Evolutionary conservation across 176 grass and related monocot genomes (phyloP).

Genomic region (Carex parvula): DNA sequence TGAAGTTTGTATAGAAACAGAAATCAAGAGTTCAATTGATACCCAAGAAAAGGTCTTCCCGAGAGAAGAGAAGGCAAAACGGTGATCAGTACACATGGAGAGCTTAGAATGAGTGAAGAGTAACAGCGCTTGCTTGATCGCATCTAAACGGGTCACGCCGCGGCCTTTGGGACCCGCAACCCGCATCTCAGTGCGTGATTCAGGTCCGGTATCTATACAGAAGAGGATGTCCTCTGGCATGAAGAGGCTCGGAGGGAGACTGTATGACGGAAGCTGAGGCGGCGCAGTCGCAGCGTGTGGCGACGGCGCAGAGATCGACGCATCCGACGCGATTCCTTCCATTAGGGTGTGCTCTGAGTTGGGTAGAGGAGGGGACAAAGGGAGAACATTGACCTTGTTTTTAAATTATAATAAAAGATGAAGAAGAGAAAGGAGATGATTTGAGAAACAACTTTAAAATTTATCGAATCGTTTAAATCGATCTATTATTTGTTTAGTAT

Average conservation of each 20-base stretch:
- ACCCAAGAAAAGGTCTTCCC: constrained; percentile 67
- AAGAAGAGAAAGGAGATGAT: too few species aligned
- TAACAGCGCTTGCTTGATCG: constrained; percentile 69
- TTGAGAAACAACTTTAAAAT: too few species aligned
- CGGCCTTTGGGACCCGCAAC: constrained; percentile 35
- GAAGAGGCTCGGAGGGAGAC: constrained; percentile 61
- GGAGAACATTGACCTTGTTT: too few species aligned
- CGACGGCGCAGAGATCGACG: constrained; percentile 9
- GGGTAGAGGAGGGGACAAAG: background rate
- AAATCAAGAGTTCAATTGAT: background rate
- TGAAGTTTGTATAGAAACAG: background rate
- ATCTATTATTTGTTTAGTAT: too few species aligned
- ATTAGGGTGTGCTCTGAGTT: background rate
- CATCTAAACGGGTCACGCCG: constrained; percentile 64
- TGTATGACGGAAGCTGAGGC: constrained; percentile 28
- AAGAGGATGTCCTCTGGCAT: constrained; percentile 83
- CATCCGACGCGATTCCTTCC: constrained; percentile 20
- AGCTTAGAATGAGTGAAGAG: constrained; percentile 86
- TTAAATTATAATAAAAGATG: too few species aligned
- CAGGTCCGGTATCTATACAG: constrained; percentile 79
- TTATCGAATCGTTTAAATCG: too few species aligned
- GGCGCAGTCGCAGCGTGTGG: background rate
- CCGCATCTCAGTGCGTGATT: constrained; percentile 65
- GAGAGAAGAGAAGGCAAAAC: constrained; percentile 70
- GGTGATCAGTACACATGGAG: constrained; percentile 73